phyloP scores from a whole-genome alignment of 1,139 yeast species.

The Yamadazyma oceani region DNA sequence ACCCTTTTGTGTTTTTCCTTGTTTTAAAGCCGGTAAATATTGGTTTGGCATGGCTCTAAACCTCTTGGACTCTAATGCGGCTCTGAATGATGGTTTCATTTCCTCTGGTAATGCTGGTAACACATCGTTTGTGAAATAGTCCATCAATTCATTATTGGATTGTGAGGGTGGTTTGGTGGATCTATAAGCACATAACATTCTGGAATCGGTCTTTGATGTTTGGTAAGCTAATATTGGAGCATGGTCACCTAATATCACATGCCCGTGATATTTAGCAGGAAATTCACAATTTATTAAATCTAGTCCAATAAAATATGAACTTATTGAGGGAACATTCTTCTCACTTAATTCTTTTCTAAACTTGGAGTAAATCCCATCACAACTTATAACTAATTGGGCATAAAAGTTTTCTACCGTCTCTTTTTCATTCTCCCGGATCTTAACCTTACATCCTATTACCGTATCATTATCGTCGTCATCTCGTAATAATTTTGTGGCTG shows the following conservation, averaged over 20 bases:
- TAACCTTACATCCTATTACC: constrained; percentile 68
- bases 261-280: constrained; percentile 80
- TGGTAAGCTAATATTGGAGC: constrained; percentile 90
- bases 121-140: constrained; percentile 60
- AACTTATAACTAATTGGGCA: constrained; percentile 70
- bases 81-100: constrained; percentile 63
- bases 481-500: constrained; percentile 63
- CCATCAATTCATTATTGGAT: constrained; percentile 54
- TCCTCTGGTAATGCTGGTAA: constrained; percentile 67
- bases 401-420: constrained; percentile 35
- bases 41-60: constrained; percentile 94
- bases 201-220: constrained; percentile 76
- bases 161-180: constrained; percentile 72
- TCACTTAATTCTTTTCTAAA: constrained; percentile 73
- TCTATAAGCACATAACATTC: constrained; percentile 87
- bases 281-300: constrained; percentile 68
- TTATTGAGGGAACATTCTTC: constrained; percentile 61
- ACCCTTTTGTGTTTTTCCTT: constrained; percentile 66
- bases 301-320: constrained; percentile 86
- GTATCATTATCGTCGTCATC: constrained; percentile 47
- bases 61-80: constrained; percentile 42
- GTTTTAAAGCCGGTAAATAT: constrained; percentile 72
- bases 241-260: constrained; percentile 82
- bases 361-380: constrained; percentile 95
- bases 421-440: constrained; percentile 13